Conservation (phyloP, 1,139 yeast genomes). For the Yamadazyma songkhlaensis region DNA sequence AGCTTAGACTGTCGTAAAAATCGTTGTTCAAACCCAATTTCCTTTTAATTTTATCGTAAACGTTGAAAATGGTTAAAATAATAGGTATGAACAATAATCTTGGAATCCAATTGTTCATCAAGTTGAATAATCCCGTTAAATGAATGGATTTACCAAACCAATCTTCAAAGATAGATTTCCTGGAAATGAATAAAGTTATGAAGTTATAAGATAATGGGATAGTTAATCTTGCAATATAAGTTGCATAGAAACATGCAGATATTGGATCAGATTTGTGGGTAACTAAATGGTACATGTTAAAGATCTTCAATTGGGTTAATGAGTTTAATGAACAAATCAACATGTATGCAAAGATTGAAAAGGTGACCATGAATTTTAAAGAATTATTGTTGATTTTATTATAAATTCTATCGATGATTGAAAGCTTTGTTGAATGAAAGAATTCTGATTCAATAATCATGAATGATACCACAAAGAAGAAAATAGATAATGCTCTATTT, state of each 20-base stretch:
- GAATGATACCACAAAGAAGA: slow-evolving; percentile 41
- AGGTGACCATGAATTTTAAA: slow-evolving; percentile 35
- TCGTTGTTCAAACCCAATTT: slow-evolving; percentile 43
- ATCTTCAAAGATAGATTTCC: slow-evolving; percentile 46
- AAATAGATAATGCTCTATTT: slow-evolving; percentile 39
- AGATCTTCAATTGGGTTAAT: slow-evolving; percentile 63
- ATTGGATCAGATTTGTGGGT: slow-evolving; percentile 69
- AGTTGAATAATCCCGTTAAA: slow-evolving; percentile 69
- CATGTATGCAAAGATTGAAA: slow-evolving; percentile 61
- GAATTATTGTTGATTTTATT: slow-evolving; percentile 18
- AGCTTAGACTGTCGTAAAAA: slow-evolving; percentile 57
- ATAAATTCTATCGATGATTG: slow-evolving; percentile 55
- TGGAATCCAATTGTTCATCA: slow-evolving; percentile 74
- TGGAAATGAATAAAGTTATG: slow-evolving; percentile 57
- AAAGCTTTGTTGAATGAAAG: slow-evolving; percentile 64
- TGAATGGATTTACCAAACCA: slow-evolving; percentile 78
- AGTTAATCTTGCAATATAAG: slow-evolving; percentile 78
- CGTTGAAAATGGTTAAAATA: slow-evolving; percentile 57
- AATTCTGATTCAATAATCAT: slow-evolving; percentile 70
- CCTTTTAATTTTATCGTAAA: slow-evolving; percentile 63
- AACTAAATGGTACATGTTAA: slow-evolving; percentile 76
- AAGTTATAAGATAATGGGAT: slow-evolving; percentile 82
- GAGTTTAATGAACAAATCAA: slow-evolving; percentile 62
- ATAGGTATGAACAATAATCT: slow-evolving; percentile 70
- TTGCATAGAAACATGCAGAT: slow-evolving; percentile 72